These are phyloP conservation scores for Euphorbia tirucalli DNA, from an alignment of 345 rosid genomes.

Conservation along the genomic window DNA sequence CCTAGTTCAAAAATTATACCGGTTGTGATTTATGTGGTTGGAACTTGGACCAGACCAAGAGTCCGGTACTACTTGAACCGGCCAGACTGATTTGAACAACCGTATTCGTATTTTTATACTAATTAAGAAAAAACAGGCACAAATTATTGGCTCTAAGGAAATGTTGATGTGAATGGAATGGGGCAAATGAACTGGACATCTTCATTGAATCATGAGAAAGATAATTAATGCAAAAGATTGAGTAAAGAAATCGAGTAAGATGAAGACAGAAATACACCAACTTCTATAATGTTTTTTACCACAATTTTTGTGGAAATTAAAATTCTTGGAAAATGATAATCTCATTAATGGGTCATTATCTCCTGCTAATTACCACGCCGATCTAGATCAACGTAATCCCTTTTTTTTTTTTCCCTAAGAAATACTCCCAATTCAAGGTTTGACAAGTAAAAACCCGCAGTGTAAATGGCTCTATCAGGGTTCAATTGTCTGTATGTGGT, in stretches of 20 bases:
- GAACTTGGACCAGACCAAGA: no score
- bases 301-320: slow-evolving; percentile 9
- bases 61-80: no score
- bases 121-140: no score
- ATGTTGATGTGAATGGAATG: no score
- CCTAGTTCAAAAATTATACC: no score
- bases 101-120: no score
- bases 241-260: background rate
- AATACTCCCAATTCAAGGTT: slow-evolving; percentile 9
- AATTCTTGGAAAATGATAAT: slow-evolving; percentile 28
- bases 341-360: slow-evolving; percentile 22
- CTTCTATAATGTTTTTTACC: slow-evolving; percentile 12
- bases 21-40: no score
- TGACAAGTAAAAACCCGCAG: slow-evolving; percentile 35
- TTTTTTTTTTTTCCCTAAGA: background rate
- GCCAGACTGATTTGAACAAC: no score
- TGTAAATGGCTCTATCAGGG: slow-evolving; percentile 16
- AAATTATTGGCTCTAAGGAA: no score
- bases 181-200: background rate
- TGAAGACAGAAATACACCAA: slow-evolving; percentile 13
- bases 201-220: background rate
- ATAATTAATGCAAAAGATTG: slow-evolving; percentile 9
- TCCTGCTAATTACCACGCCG: slow-evolving; percentile 22
- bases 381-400: background rate
- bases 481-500: no score